These are phyloP conservation scores for Populus tomentosa DNA, from an alignment of 441 rosid species.

Conservation along the genomic window DNA sequence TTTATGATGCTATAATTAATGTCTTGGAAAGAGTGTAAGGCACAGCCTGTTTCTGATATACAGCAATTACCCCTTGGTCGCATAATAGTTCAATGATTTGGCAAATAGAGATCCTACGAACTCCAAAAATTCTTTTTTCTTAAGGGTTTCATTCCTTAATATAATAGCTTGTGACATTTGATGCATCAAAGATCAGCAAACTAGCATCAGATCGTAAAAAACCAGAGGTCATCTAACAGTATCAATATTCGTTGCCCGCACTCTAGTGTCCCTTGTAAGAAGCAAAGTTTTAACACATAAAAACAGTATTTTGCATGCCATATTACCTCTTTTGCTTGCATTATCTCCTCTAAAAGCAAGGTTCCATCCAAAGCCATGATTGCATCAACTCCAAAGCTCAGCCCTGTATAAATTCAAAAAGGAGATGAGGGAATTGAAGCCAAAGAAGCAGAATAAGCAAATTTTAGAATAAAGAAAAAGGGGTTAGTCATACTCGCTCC, in stretches of 20 bases:
- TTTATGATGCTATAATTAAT: not conserved
- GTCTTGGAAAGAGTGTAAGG: not conserved
- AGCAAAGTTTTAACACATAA: constrained; percentile 4
- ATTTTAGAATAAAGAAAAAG: not conserved
- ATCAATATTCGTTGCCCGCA: not conserved
- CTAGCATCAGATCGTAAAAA: not conserved
- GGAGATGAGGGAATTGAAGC: not conserved
- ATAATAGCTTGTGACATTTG: not conserved
- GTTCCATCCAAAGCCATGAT: constrained; percentile 86
- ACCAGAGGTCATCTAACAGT: not conserved
- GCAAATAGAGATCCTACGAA: not conserved
- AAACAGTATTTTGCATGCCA: constrained; percentile 1
- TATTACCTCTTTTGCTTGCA: constrained; percentile 89
- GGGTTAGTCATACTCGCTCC: not conserved
- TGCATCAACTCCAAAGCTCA: constrained; percentile 79
- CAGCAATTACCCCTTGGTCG: too few relatives aligned
- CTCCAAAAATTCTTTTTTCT: not conserved
- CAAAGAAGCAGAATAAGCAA: not conserved
- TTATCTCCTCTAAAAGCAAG: constrained; percentile 75
- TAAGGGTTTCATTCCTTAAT: not conserved
- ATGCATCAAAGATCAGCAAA: not conserved
- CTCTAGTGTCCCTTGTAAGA: constrained; percentile 4
- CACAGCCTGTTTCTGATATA: not conserved
- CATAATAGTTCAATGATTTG: not conserved
- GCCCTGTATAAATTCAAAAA: constrained; percentile 42